Percentiles rank a stretch among this genome's conserved stretches.
Evolutionary conservation across 306 rosid genomes (phyloP).

Genomic region (Fragaria vesca): DNA sequence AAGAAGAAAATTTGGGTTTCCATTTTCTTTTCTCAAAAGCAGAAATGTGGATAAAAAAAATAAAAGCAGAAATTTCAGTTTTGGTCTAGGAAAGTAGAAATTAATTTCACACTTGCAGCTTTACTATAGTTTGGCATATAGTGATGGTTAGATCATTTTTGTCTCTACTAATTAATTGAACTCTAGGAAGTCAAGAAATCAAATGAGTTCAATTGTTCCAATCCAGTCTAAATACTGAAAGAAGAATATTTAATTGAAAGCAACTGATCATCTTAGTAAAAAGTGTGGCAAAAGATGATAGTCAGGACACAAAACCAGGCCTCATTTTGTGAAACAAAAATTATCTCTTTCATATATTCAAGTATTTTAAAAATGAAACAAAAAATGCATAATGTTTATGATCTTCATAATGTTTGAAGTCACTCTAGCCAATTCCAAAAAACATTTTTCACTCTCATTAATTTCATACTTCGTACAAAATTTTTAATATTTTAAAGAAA

Average conservation of each 20-base stretch:
- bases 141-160: neutral
- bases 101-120: conserved; percentile 5
- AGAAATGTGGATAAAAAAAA: too few relatives aligned
- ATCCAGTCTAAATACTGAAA: neutral
- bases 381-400: too few relatives aligned
- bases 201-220: conserved; percentile 1
- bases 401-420: too few relatives aligned
- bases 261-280: conserved; percentile 3
- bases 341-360: neutral
- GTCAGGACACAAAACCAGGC: neutral
- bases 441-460: too few relatives aligned
- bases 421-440: too few relatives aligned
- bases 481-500: neutral
- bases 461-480: too few relatives aligned
- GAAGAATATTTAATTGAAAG: neutral
- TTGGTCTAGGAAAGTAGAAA: conserved; percentile 3
- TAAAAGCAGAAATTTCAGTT: neutral
- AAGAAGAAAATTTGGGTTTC: neutral
- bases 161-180: conserved; percentile 3
- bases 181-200: neutral
- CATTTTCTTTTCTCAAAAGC: neutral
- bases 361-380: too few relatives aligned
- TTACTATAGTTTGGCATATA: neutral
- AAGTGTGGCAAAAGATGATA: neutral
- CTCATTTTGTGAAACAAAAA: neutral